Base-by-base conservation (phyloP, 1,139 yeast species). In the Kazachstania sp. region DNA sequence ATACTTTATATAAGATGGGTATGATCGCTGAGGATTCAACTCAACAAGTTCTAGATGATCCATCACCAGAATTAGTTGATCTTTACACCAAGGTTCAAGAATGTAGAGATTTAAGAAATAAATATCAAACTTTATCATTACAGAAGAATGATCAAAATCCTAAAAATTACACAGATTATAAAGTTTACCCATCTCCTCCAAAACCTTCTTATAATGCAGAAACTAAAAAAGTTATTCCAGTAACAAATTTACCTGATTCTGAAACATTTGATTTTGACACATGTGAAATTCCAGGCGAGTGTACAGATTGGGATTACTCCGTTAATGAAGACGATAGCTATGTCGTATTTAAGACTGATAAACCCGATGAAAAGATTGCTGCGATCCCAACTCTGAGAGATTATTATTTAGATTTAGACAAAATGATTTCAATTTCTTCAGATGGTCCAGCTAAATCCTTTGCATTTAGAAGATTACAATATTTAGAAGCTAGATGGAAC, bases 381-480 rank as follows among this genome's bases (percentile, higher is more conserved):
- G 64, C 75, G n/a, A 75, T 86, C 15, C 97, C 98, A 12, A 73
- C 84, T 1, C 72, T 94, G 50, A 76, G 78, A 48, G 97, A 92
- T 42, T 94, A 83, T 66, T 92, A 86, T 65, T 68, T 78, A 56
- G 98, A 92, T 64, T 69, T 90, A 61, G 92, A 84, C 48, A 77
- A 73, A 48, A 78, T 92, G 54, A 77, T 78, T 29, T 69, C 74
- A 20, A 75, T 87, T 47, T 83, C 95, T 4, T 82, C 94, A 3
- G 97, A 90, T 65, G 99, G 98, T 0, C 98, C 98, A 3, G 78
- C 95, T n/a, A 94, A 94, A 66, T 86, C 96, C 11, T 94, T 92
- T 73, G 96, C 98, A 0, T 94, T 87, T 67, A 82, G 94, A 64
- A 78, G 98, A 59, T 71, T 94, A 56, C 95, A 90, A 67, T 92